Evolutionary conservation across 441 rosid species (phyloP), one percentile per base, ranked within the genome.

Genomic region (Manihot esculenta): DNA sequence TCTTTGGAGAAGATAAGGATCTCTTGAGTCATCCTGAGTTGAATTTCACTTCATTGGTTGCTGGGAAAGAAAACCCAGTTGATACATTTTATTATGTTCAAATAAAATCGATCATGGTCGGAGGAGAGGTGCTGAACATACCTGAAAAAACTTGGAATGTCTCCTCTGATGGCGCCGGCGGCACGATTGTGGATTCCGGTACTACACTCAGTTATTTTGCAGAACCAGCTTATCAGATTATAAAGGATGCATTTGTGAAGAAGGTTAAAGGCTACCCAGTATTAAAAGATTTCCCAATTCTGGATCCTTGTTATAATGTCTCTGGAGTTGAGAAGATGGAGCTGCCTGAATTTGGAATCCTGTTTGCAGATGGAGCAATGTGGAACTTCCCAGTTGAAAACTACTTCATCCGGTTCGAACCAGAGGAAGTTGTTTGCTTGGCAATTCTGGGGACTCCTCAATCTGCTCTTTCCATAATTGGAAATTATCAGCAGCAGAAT

Each of bases 401-500:
- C 68, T 82, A 89, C 69, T 91, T 83, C 63, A 88, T 89, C 68
- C 70, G 83, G 74, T 78, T 93, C 53, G 86, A 63, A 24, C 86
- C 86, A 0, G 87, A 85, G 7, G 90, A 88, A 62, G 78, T 92
- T 47, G 87, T 87, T 63, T 94, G 99, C 78, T 77, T 94, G 77
- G 97, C 97, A 6, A 83, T 94, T 67, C 70, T 94, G 62, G 95
- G 97, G 74, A 89, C 95, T 42, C 94, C 97, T 0, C 82, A 73
- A 58, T 85, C 96, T 24, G 86, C 95, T 0, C 83, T 92, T 26
- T 94, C 99, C 0, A 94, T 94, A 27, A 86, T 94, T 2, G 99
- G 97, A 13, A 94, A 94, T 69, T 94, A 92, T 53, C 97, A 94
- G 90, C 99, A 94, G 83, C 99, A 94, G 77, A 94, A 94, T 70